Base-by-base conservation (phyloP, 2,329 filamentous ascomycete species). In the Graphiopsis chlorocephala region DNA sequence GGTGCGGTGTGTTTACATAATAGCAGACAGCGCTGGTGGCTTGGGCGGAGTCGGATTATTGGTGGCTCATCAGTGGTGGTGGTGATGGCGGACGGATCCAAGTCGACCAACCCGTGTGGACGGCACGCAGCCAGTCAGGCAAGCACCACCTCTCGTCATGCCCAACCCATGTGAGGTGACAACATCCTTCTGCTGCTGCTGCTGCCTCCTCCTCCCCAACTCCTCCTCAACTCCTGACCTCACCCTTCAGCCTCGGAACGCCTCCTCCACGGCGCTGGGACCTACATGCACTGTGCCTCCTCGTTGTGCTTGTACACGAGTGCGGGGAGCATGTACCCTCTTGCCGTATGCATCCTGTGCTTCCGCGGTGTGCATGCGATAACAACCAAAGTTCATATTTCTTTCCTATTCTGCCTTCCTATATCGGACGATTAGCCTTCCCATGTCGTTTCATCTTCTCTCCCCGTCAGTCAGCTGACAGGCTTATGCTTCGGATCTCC, bases 231-330 rank as follows among this genome's bases (percentile, higher is more conserved):
- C 26, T 48, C 58, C 31, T 29, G 11, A 10, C 29, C 57, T 29
- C 58, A 25, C 45, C 23, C 58, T 17, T 33, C 29, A 48, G 29
- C 28, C 23, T 50, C 59, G 47, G 59, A 23, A 52, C 20, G 45
- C 45, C 45, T 61, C 45, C 59, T 61, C 59, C 59, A 61, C 59
- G 23, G 29, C 59, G 47, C 59, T 53, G 59, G 59, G 59, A 35
- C 59, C 59, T 61, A 26, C 29, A 20, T 28, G 6, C 17, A 29
- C 23, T 59, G n/a, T 23, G 14, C 17, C 20, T 20, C 58, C 15
- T 20, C 29, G 15, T 48, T 23, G 25, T 53, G n/a, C 10, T 52
- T 53, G 47, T 31, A 38, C 53, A 29, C 23, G 38, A 55, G 60
- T 62, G 60, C 60, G 60, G 60, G 60, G 60, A 25, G 33, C 48